Conservation (phyloP, 1,284 basidiomycete species). For the Inonotus hispidus region DNA sequence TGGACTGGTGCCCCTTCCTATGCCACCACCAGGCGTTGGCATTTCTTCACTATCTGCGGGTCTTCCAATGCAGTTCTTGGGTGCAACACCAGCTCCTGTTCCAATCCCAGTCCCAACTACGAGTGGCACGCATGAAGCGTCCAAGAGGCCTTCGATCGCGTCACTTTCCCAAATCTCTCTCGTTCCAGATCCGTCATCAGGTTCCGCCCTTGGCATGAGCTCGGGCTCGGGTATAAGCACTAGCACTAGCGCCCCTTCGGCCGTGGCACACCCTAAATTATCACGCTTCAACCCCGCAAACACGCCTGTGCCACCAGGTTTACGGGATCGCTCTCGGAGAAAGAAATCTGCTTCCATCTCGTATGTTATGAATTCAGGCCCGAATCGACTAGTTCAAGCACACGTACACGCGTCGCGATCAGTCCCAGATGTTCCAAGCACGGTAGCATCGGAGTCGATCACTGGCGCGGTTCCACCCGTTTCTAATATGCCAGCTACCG, state of each 20-base stretch:
- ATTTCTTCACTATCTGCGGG: background rate
- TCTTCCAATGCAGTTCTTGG: background rate
- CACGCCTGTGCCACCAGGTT: constrained; percentile 13
- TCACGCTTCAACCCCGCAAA: constrained; percentile 11
- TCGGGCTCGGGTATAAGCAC: background rate
- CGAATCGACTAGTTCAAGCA: background rate
- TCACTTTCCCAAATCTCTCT: background rate
- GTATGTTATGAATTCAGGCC: background rate
- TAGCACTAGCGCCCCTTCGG: background rate
- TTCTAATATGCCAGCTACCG: background rate
- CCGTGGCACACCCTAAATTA: constrained; percentile 12
- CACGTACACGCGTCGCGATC: background rate
- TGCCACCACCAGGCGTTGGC: background rate
- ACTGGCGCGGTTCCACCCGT: background rate
- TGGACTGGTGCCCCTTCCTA: background rate
- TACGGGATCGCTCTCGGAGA: constrained; percentile 8
- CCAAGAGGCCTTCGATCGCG: background rate
- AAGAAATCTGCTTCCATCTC: constrained; percentile 2
- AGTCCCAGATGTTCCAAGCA: background rate
- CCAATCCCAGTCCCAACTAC: background rate
- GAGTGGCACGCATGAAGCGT: background rate
- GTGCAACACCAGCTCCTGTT: background rate
- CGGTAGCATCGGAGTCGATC: background rate
- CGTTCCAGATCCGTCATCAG: background rate
- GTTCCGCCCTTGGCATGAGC: background rate